Conservation (phyloP, 768 basidiomycete species). For the Tulasnella calospora region DNA sequence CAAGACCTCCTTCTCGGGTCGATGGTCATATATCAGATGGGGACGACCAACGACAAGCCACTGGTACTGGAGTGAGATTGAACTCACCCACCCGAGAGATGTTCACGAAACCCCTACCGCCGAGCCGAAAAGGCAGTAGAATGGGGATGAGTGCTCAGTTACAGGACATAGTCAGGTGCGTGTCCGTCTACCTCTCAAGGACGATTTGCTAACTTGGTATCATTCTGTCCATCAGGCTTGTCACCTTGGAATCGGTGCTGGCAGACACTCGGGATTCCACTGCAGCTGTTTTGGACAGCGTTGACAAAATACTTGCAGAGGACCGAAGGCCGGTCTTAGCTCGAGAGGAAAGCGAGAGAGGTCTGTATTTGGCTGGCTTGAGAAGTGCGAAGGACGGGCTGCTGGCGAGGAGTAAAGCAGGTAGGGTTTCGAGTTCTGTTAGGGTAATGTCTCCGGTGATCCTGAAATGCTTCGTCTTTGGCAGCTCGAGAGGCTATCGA, state of each 20-base stretch:
- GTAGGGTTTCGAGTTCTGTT: constrained; percentile 40
- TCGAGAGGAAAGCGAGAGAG: constrained; percentile 63
- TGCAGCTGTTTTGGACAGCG: constrained; percentile 35
- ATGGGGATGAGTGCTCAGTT: constrained; percentile 50
- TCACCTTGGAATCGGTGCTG: constrained; percentile 43
- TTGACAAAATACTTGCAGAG: constrained; percentile 36
- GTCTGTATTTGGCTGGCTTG: constrained; percentile 52
- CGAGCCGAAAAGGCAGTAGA: constrained; percentile 29
- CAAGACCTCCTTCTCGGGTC: constrained; percentile 29
- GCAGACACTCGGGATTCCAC: constrained; percentile 41
- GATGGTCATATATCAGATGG: constrained; percentile 31
- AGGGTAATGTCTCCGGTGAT: not conserved
- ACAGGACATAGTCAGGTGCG: constrained; percentile 71
- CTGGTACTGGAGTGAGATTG: constrained; percentile 21
- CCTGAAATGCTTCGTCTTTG: constrained; percentile 3
- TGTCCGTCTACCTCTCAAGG: constrained; percentile 21
- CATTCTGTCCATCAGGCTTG: constrained; percentile 36
- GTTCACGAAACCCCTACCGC: not conserved
- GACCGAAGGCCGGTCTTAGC: constrained; percentile 24
- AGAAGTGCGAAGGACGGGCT: constrained; percentile 43
- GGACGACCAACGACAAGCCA: constrained; percentile 22
- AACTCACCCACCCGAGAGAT: not conserved
- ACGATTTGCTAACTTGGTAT: constrained; percentile 17
- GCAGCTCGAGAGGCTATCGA: constrained; percentile 12
- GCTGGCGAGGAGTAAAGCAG: constrained; percentile 43